These are phyloP conservation scores for Fusarium sublunatum DNA, from an alignment of 2,329 filamentous ascomycete species.

Conservation along the genomic window DNA sequence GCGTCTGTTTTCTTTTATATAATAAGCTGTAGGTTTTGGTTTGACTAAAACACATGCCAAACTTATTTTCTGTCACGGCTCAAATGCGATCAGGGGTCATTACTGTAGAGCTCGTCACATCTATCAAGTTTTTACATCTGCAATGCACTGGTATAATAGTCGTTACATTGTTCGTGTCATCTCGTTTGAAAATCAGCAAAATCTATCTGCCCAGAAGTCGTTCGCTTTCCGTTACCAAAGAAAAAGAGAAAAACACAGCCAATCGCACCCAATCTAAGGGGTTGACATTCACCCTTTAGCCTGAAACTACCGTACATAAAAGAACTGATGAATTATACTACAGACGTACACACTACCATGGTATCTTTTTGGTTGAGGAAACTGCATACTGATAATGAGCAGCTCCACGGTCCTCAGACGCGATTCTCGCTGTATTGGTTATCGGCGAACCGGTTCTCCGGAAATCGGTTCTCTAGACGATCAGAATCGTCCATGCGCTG, in stretches of 20 bases:
- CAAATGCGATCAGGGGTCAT: background rate
- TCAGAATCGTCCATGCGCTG: constrained; percentile 36
- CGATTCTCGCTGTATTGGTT: constrained; percentile 8
- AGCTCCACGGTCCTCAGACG: constrained; percentile 4
- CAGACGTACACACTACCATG: constrained; percentile 13
- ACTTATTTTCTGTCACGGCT: background rate
- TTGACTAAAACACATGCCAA: background rate
- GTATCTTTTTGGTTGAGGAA: constrained; percentile 1
- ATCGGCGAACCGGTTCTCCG: constrained; percentile 12
- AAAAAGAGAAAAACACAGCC: constrained; percentile 2
- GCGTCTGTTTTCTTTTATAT: constrained; percentile 21
- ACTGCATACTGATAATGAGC: background rate
- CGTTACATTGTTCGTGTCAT: constrained; percentile 37
- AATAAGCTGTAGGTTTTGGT: background rate
- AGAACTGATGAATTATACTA: constrained; percentile 16
- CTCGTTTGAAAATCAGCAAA: constrained; percentile 27
- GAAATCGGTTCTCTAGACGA: constrained; percentile 28
- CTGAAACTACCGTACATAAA: constrained; percentile 17
- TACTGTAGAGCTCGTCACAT: no score
- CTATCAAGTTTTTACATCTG: background rate
- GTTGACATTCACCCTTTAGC: background rate
- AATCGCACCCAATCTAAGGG: constrained; percentile 1
- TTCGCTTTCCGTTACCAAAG: constrained; percentile 23
- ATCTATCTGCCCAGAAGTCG: constrained; percentile 24
- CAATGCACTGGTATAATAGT: constrained; percentile 7